phyloP scores from a whole-genome alignment of 2,329 filamentous ascomycete genomes.

The Clonostachys chloroleuca region DNA sequence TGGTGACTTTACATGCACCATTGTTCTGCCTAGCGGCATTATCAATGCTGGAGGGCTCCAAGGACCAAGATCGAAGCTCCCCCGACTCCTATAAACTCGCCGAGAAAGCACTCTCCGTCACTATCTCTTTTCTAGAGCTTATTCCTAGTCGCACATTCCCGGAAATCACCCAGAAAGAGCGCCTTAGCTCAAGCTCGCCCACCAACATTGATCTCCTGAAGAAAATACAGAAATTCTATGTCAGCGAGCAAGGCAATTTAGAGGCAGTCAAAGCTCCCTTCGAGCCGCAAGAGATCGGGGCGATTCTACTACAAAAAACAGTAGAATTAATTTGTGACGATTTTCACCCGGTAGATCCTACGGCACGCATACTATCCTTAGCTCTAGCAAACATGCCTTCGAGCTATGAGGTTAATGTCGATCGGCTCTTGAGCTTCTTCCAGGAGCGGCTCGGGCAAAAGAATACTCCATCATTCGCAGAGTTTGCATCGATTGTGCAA shows the following conservation, averaged over 20 bases:
- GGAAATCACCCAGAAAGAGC: neutral
- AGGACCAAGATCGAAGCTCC: slow-evolving; percentile 23
- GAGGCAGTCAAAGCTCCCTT: slow-evolving; percentile 60
- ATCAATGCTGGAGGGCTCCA: slow-evolving; percentile 58
- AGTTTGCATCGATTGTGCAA: slow-evolving; percentile 54
- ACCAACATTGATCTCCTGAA: slow-evolving; percentile 49
- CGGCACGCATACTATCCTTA: slow-evolving; percentile 52
- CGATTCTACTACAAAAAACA: slow-evolving; percentile 59
- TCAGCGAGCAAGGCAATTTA: slow-evolving; percentile 64
- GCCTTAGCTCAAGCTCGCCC: slow-evolving; percentile 5
- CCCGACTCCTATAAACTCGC: slow-evolving; percentile 25
- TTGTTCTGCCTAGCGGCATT: slow-evolving; percentile 54
- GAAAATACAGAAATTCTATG: slow-evolving; percentile 62
- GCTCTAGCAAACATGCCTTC: slow-evolving; percentile 48
- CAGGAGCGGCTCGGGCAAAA: slow-evolving; percentile 36
- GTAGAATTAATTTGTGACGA: slow-evolving; percentile 32
- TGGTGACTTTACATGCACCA: slow-evolving; percentile 83
- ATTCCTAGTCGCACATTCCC: slow-evolving; percentile 62
- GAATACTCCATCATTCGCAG: slow-evolving; percentile 39
- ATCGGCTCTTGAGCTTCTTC: slow-evolving; percentile 44
- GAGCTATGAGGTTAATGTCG: slow-evolving; percentile 35
- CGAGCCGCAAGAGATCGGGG: slow-evolving; percentile 46
- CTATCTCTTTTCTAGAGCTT: slow-evolving; percentile 54
- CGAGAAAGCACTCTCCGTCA: slow-evolving; percentile 38
- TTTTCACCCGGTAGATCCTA: slow-evolving; percentile 30